phyloP scores from a whole-genome alignment of 2,329 filamentous ascomycete genomes.

The Plectosphaerella cucumerina region DNA sequence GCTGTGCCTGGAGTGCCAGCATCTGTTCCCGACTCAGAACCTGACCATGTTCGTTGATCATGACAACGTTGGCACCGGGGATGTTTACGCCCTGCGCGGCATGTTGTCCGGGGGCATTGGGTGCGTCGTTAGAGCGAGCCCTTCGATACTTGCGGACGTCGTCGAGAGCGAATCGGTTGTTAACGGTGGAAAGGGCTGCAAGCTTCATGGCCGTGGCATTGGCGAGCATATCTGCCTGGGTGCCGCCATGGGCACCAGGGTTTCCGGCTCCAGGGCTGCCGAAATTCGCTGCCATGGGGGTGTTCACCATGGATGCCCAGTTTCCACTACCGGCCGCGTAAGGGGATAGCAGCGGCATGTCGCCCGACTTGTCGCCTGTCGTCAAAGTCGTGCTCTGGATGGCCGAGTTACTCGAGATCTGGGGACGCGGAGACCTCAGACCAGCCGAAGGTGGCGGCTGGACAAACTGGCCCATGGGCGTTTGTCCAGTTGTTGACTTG shows the following conservation, averaged over 20 bases:
- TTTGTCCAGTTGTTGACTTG: background rate
- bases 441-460: conserved; percentile 63
- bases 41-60: conserved; percentile 93
- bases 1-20: conserved; percentile 70
- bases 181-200: conserved; percentile 92
- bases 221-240: conserved; percentile 94
- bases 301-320: conserved; percentile 99
- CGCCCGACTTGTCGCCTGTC: conserved; percentile 63
- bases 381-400: conserved; percentile 82
- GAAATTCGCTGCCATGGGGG: conserved; percentile 89
- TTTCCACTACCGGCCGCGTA: conserved; percentile 77
- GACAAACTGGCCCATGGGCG: conserved; percentile 89
- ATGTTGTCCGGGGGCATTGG: conserved; percentile 32
- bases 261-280: conserved; percentile 42
- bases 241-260: conserved; percentile 31
- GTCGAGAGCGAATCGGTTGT: conserved; percentile 94
- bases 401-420: conserved; percentile 61
- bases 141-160: conserved; percentile 96
- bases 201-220: conserved; percentile 99
- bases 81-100: conserved; percentile 54
- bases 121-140: conserved; percentile 80
- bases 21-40: conserved; percentile 82
- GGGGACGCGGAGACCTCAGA: conserved; percentile 76
- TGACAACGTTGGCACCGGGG: conserved; percentile 74
- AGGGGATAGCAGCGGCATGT: conserved; percentile 82